These are phyloP conservation scores for Acorus gramineus DNA, from an alignment of 106 monocot species.

Conservation along the genomic window DNA sequence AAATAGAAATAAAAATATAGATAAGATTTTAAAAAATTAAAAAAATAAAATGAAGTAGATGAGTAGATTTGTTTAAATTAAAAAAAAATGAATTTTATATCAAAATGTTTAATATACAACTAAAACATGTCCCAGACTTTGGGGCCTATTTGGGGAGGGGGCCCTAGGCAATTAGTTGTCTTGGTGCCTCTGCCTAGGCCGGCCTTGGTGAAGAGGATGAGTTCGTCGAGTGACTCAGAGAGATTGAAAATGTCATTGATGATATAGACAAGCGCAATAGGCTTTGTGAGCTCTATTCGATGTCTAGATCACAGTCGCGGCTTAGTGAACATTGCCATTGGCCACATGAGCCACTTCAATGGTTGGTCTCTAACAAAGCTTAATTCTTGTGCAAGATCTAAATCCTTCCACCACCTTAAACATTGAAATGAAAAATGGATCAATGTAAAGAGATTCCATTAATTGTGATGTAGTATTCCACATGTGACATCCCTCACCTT, in stretches of 20 bases:
- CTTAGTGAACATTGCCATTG: slow-evolving; percentile 11
- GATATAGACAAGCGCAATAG: slow-evolving; percentile 36
- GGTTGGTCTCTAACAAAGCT: slow-evolving; percentile 23
- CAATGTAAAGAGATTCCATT: neutral
- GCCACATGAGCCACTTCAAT: slow-evolving; percentile 37
- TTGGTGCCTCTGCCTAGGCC: too few relatives aligned
- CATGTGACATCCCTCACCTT: slow-evolving; percentile 25
- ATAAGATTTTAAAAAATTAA: too few relatives aligned
- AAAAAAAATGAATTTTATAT: too few relatives aligned
- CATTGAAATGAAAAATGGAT: neutral
- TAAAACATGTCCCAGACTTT: too few relatives aligned
- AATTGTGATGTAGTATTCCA: too few relatives aligned
- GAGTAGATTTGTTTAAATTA: too few relatives aligned
- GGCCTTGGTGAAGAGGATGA: slow-evolving; percentile 22
- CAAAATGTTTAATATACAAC: too few relatives aligned
- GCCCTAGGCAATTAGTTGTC: too few relatives aligned
- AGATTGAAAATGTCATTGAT: slow-evolving; percentile 55
- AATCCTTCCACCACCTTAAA: slow-evolving; percentile 46
- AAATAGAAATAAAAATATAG: too few relatives aligned
- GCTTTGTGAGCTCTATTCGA: slow-evolving; percentile 33
- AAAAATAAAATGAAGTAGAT: too few relatives aligned
- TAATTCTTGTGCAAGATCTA: slow-evolving; percentile 25
- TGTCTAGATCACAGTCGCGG: slow-evolving; percentile 14
- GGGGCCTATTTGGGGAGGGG: too few relatives aligned
- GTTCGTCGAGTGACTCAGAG: slow-evolving; percentile 26